Evolutionary conservation across 2,329 filamentous ascomycete species (phyloP).

Genomic region (Eurotiales sp.): DNA sequence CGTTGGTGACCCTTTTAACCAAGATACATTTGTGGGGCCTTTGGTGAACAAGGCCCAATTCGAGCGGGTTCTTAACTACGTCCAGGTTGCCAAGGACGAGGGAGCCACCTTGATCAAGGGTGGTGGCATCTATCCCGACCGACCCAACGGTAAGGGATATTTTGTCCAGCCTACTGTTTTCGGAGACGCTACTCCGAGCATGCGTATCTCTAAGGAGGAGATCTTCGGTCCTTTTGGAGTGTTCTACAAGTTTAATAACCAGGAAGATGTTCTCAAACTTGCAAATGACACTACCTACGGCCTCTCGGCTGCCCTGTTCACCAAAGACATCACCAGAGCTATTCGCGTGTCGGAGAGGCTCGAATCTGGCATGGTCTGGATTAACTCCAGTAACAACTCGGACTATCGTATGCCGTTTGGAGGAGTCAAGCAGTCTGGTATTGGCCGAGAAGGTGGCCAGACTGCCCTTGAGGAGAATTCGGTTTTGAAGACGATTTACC

Average conservation of each 20-base stretch:
- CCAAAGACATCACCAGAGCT: constrained; percentile 41
- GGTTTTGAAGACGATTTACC: constrained; percentile 8
- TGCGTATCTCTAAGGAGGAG: constrained; percentile 52
- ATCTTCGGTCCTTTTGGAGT: constrained; percentile 60
- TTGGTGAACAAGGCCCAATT: constrained; percentile 61
- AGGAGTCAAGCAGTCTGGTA: constrained; percentile 27
- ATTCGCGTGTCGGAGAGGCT: constrained; percentile 39
- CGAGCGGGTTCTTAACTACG: constrained; percentile 51
- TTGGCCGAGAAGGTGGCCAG: constrained; percentile 25
- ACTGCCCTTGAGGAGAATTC: constrained; percentile 20
- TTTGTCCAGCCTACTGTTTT: constrained; percentile 56
- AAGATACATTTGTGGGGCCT: constrained; percentile 49
- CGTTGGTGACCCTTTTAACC: constrained; percentile 21
- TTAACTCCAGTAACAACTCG: constrained; percentile 26
- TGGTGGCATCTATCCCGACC: constrained; percentile 31
- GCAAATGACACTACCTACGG: constrained; percentile 43
- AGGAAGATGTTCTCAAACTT: constrained; percentile 41
- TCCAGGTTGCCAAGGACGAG: constrained; percentile 52
- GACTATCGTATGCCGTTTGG: constrained; percentile 20
- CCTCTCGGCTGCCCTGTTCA: constrained; percentile 45
- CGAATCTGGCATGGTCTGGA: constrained; percentile 41
- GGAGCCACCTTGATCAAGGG: constrained; percentile 50
- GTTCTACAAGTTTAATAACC: constrained; percentile 53
- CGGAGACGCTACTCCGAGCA: constrained; percentile 50
- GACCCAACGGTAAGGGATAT: constrained; percentile 41